Evolutionary conservation across 2,329 filamentous ascomycete species (phyloP).

Genomic region (Penicillium sp.): DNA sequence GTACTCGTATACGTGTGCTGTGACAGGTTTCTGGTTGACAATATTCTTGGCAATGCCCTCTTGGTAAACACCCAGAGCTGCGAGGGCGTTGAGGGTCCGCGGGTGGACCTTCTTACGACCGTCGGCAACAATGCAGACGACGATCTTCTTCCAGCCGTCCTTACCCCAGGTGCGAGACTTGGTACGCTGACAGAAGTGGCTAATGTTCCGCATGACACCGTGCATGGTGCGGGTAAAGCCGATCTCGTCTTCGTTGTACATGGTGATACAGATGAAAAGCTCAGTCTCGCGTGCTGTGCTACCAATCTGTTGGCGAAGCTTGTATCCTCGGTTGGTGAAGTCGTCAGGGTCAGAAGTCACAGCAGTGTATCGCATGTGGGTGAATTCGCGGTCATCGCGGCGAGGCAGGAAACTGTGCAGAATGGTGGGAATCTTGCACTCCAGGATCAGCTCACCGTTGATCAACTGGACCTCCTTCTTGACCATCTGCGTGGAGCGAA

Average conservation of each 20-base stretch:
- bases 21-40: conserved; percentile 93
- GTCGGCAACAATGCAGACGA: conserved; percentile 94
- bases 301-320: conserved; percentile 86
- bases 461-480: conserved; percentile 94
- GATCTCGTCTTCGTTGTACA: conserved; percentile 99
- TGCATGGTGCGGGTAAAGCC: conserved; percentile 98
- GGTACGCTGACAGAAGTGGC: conserved; percentile 88
- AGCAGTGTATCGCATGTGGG: conserved; percentile 97
- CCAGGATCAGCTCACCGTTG: conserved; percentile 94
- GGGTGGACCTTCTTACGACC: conserved; percentile 92
- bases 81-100: conserved; percentile 86
- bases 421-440: conserved; percentile 99
- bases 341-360: conserved; percentile 98
- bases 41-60: conserved; percentile 98
- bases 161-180: conserved; percentile 97
- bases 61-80: conserved; percentile 97
- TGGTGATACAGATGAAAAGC: conserved; percentile 93
- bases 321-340: conserved; percentile 84
- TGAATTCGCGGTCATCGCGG: conserved; percentile 92
- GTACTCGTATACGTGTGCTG: conserved; percentile 97
- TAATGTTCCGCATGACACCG: conserved; percentile 96
- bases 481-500: conserved; percentile 80
- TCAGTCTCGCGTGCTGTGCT: conserved; percentile 84
- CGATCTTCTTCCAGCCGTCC: conserved; percentile 97
- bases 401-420: conserved; percentile 94